Conservation (phyloP, 2,329 filamentous ascomycete genomes). For the Cercospora citrullina region DNA sequence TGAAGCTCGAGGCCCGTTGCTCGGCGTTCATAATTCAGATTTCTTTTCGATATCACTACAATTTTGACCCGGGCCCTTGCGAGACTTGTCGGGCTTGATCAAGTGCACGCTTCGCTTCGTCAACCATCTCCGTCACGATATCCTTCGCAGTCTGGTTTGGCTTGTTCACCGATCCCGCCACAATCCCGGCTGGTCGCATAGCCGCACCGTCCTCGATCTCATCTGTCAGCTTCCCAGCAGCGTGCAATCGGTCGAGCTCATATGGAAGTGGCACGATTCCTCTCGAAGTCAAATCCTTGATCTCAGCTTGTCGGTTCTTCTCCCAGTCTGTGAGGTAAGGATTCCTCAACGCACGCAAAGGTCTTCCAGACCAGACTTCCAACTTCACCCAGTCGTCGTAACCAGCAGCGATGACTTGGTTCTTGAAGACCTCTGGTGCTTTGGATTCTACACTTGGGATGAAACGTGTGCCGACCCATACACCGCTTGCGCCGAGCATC, state of each 20-base stretch:
- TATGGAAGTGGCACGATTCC: slow-evolving; percentile 89
- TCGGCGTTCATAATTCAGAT: too few relatives aligned
- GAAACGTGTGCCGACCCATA: slow-evolving; percentile 96
- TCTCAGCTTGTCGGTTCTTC: slow-evolving; percentile 80
- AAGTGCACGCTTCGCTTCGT: slow-evolving; percentile 10
- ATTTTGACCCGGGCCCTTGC: not conserved
- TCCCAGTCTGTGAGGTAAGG: slow-evolving; percentile 94
- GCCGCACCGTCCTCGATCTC: slow-evolving; percentile 34
- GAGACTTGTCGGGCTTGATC: slow-evolving; percentile 5
- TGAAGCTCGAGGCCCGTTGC: not conserved
- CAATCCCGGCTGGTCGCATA: slow-evolving; percentile 39
- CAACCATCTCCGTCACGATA: slow-evolving; percentile 22
- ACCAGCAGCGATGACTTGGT: slow-evolving; percentile 71
- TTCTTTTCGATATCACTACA: not conserved
- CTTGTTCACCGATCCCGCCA: slow-evolving; percentile 26
- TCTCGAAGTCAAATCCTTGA: slow-evolving; percentile 84
- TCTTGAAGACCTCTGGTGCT: slow-evolving; percentile 22
- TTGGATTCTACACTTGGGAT: slow-evolving; percentile 67
- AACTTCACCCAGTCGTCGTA: slow-evolving; percentile 95
- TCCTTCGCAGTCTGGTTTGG: slow-evolving; percentile 25
- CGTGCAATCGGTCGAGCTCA: slow-evolving; percentile 75
- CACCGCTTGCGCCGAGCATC: slow-evolving; percentile 85
- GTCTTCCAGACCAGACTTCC: slow-evolving; percentile 95
- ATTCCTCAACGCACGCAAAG: slow-evolving; percentile 88
- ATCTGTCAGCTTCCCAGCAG: slow-evolving; percentile 32